Conservation (phyloP, 1,139 yeast species). For the Suhomyces bokatorum region DNA sequence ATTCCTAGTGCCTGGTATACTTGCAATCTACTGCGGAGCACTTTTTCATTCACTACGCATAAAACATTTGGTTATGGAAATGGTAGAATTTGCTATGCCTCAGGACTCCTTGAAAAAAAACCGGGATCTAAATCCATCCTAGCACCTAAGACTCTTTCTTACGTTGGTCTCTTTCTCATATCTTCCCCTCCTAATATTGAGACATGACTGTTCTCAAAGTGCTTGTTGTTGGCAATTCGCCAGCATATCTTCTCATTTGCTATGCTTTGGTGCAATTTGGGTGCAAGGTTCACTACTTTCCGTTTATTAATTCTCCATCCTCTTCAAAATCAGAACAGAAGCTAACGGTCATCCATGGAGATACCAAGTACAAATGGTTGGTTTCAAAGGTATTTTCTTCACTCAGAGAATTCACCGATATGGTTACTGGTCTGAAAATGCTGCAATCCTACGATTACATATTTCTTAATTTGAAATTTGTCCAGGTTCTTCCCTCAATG, state of each 20-base stretch:
- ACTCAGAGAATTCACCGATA: background rate
- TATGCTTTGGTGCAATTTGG: constrained; percentile 3
- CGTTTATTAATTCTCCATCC: background rate
- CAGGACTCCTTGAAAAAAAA: too few relatives aligned
- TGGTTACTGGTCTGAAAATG: background rate
- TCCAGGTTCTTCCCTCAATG: background rate
- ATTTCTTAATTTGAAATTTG: constrained; percentile 5
- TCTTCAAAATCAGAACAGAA: too few relatives aligned
- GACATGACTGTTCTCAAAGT: background rate
- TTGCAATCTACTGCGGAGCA: too few relatives aligned
- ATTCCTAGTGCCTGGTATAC: too few relatives aligned
- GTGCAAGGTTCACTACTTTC: constrained; percentile 12
- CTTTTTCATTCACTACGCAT: too few relatives aligned
- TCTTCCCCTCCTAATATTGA: too few relatives aligned
- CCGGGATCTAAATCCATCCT: too few relatives aligned
- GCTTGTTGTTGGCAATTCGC: constrained; percentile 15
- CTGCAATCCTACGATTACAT: constrained; percentile 5
- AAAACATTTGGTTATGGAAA: too few relatives aligned
- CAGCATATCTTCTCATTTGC: constrained; percentile 9
- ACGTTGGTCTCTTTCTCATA: too few relatives aligned
- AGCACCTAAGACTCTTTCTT: too few relatives aligned
- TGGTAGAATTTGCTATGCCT: too few relatives aligned
- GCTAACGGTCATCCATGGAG: too few relatives aligned
- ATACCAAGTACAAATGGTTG: background rate
- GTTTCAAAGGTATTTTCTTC: background rate